Percentiles rank a stretch among this genome's conserved stretches.
These are phyloP conservation scores for Aspergillus wentii DNA, from an alignment of 495 filamentous ascomycete species.

Conservation along the genomic window DNA sequence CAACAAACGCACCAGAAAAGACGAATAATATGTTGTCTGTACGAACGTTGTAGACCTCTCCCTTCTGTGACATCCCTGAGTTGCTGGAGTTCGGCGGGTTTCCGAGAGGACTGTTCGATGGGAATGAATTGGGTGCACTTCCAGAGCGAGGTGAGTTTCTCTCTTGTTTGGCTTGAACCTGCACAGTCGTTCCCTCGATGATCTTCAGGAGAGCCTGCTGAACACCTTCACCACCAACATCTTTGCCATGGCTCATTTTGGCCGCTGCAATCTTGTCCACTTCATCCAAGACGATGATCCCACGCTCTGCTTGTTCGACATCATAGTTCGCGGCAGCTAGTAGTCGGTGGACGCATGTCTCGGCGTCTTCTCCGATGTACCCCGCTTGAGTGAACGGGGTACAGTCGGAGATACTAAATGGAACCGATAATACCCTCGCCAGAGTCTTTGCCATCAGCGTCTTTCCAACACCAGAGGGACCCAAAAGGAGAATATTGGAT, in stretches of 20 bases:
- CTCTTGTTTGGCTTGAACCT: constrained; percentile 77
- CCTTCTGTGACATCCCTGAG: constrained; percentile 51
- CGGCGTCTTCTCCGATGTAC: constrained; percentile 95
- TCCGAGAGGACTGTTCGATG: constrained; percentile 46
- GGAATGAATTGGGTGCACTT: constrained; percentile 37
- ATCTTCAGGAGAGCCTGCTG: constrained; percentile 96
- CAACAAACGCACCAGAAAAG: constrained; percentile 92
- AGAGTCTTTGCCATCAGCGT: constrained; percentile 89
- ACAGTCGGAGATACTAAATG: constrained; percentile 96
- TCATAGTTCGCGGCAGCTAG: constrained; percentile 89
- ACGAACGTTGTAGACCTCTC: constrained; percentile 83
- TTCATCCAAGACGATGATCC: constrained; percentile 94
- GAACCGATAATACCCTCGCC: constrained; percentile 77
- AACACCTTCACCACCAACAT: constrained; percentile 89
- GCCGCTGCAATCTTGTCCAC: constrained; percentile 90
- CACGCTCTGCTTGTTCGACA: constrained; percentile 76
- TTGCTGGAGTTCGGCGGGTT: constrained; percentile 34
- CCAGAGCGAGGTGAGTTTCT: constrained; percentile 47
- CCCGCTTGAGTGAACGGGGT: constrained; percentile 96
- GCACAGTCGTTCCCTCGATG: constrained; percentile 91
- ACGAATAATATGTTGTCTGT: constrained; percentile 97
- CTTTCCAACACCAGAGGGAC: constrained; percentile 93
- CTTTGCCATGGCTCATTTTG: constrained; percentile 65
- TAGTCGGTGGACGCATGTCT: constrained; percentile 85
- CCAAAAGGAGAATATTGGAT: constrained; percentile 89